Evolutionary conservation across 106 monocot genomes (phyloP).

Genomic region (Phalaenopsis aphrodite): DNA sequence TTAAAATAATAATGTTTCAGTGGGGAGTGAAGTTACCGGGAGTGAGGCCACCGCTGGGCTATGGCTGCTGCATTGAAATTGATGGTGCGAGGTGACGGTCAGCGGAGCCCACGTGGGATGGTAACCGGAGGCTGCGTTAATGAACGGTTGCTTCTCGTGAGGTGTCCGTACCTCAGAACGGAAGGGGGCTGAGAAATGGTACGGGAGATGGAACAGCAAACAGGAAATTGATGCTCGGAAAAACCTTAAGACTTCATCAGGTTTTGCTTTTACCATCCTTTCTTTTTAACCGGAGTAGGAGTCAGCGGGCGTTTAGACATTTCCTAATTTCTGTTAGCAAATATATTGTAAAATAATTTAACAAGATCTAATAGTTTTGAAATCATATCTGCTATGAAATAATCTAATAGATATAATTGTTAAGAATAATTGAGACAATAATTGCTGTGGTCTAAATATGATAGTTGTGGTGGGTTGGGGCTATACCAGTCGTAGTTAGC

Average conservation of each 20-base stretch:
- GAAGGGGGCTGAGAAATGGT: background rate
- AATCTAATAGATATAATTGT: no score
- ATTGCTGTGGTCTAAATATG: no score
- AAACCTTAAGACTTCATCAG: no score
- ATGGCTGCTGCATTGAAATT: background rate
- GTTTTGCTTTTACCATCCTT: background rate
- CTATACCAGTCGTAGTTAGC: no score
- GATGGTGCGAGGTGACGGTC: background rate
- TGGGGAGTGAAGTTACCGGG: background rate
- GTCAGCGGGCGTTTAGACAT: no score
- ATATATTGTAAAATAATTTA: no score
- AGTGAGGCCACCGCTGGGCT: background rate
- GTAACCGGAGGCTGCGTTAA: background rate
- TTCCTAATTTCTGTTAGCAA: no score
- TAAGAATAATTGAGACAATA: no score
- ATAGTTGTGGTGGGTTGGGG: no score
- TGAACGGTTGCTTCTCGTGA: background rate
- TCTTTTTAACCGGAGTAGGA: background rate
- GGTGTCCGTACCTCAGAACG: background rate
- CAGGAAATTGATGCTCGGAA: background rate
- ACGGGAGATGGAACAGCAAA: background rate
- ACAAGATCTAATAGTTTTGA: no score
- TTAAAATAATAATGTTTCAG: background rate
- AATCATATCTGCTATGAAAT: no score
- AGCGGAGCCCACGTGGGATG: slow-evolving; percentile 1